These are phyloP conservation scores for Achaetomium macrosporum DNA, from an alignment of 2,329 filamentous ascomycete species.

Conservation along the genomic window DNA sequence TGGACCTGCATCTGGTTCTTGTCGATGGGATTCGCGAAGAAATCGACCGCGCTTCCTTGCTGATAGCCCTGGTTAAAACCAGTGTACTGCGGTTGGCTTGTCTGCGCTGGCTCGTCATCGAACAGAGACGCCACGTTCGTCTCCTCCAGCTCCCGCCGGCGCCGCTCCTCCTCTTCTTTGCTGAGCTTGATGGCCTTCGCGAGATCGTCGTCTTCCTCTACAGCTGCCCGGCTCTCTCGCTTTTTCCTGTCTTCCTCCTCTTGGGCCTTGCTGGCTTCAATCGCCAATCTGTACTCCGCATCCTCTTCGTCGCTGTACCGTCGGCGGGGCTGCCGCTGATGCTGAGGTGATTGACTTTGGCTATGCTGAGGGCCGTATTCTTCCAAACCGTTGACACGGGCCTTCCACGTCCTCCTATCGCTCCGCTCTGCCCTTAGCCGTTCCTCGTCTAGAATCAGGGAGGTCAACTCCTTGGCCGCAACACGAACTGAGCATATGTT, in stretches of 20 bases:
- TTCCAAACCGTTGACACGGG: slow-evolving; percentile 86
- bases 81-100: slow-evolving; percentile 68
- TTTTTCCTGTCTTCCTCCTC: slow-evolving; percentile 82
- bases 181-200: slow-evolving; percentile 94
- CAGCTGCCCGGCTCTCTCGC: slow-evolving; percentile 55
- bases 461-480: slow-evolving; percentile 91
- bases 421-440: slow-evolving; percentile 81
- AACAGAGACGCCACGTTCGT: slow-evolving; percentile 84
- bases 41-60: slow-evolving; percentile 92
- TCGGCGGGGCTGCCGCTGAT: slow-evolving; percentile 45
- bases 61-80: slow-evolving; percentile 97
- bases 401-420: slow-evolving; percentile 94
- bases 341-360: slow-evolving; percentile 34
- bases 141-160: slow-evolving; percentile 79
- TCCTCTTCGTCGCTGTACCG: slow-evolving; percentile 71
- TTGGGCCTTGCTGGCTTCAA: slow-evolving; percentile 92
- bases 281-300: slow-evolving; percentile 79
- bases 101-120: slow-evolving; percentile 64
- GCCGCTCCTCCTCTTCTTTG: slow-evolving; percentile 86
- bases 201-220: slow-evolving; percentile 76
- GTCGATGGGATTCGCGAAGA: slow-evolving; percentile 92
- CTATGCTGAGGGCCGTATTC: slow-evolving; percentile 56
- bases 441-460: slow-evolving; percentile 89
- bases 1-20: slow-evolving; percentile 72
- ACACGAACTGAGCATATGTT: slow-evolving; percentile 66